Conservation (phyloP, 345 rosid species). For the Euphorbia peplus region DNA sequence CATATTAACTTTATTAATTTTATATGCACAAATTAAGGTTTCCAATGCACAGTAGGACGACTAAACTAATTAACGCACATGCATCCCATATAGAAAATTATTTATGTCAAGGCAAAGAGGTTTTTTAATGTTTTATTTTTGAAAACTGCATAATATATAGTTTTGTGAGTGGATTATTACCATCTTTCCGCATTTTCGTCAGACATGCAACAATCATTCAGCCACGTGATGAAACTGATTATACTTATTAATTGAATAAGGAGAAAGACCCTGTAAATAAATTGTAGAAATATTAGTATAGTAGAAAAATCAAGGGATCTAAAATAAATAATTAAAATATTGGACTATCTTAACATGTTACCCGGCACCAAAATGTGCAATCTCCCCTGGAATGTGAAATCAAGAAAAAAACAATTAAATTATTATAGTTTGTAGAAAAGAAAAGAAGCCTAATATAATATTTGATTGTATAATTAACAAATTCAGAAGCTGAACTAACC, state of each 20-base stretch:
- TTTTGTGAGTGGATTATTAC: conserved; percentile 33
- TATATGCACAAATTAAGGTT: too few species aligned
- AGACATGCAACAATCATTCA: conserved; percentile 64
- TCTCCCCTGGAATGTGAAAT: conserved; percentile 56
- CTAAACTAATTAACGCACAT: background rate
- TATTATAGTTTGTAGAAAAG: background rate
- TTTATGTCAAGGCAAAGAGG: too few species aligned
- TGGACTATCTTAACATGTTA: conserved; percentile 24
- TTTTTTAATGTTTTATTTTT: too few species aligned
- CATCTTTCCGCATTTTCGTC: conserved; percentile 67
- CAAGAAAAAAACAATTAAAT: background rate
- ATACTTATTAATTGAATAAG: conserved; percentile 85
- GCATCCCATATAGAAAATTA: background rate
- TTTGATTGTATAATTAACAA: background rate
- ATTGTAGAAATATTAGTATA: conserved; percentile 2
- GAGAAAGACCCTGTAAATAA: conserved; percentile 76
- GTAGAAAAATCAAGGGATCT: background rate
- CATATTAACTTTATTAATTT: background rate
- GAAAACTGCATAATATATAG: background rate
- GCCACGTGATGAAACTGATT: conserved; percentile 89
- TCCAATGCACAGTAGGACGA: background rate
- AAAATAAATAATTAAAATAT: too few species aligned
- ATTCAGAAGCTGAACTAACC: conserved; percentile 43
- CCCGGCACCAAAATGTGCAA: conserved; percentile 99
- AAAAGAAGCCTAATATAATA: background rate